Evolutionary conservation across 176 grass and related monocot genomes (phyloP), one percentile per base, ranked within the genome.

Genomic region (Oryza glumipatula): DNA sequence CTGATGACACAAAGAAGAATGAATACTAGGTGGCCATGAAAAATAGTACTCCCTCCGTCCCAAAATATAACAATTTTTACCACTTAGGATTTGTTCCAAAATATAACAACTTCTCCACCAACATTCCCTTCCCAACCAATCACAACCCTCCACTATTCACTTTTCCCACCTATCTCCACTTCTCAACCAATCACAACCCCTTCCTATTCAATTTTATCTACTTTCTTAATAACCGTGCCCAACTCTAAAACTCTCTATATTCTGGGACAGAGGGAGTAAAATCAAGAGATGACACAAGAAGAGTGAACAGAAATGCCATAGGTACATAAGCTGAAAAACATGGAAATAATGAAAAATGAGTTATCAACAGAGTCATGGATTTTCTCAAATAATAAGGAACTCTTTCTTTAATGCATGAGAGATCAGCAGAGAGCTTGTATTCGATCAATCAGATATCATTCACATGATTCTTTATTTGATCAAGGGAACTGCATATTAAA

Each of bases 381-480:
- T 26, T 26, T 26, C 24, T 26, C 24, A 16, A 10, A 58, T 12
- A 12, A 24, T 11, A 23, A 24, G 46, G 65, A 51, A 66, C 26
- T 11, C 11, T 74, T 65, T 73, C 17, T 26, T 52, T 16, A 73
- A 28, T 56, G 22, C 63, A 21, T 22, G 64, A 19, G 19, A 36
- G 45, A 73, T 44, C 13, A 66, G 52, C 54, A 72, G 28, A 80
- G 46, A 67, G 46, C 1, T 74, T 51, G 33, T 52, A 82, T 49
- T 30, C 21, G 48, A 46, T 76, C 38, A 64, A 9, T n/a, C 49
- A 64, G 28, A 77, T 46, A 54, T 72, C 7, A 32, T 5, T 63
- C 71, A 33, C 6, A 58, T 26, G 48, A 36, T 72, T 13, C 14
- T 71, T 5, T 70, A 76, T 28, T 77, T 82, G 52, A 30, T 76